Conservation (phyloP, 495 filamentous ascomycete species). For the Penicillium malachiteum region DNA sequence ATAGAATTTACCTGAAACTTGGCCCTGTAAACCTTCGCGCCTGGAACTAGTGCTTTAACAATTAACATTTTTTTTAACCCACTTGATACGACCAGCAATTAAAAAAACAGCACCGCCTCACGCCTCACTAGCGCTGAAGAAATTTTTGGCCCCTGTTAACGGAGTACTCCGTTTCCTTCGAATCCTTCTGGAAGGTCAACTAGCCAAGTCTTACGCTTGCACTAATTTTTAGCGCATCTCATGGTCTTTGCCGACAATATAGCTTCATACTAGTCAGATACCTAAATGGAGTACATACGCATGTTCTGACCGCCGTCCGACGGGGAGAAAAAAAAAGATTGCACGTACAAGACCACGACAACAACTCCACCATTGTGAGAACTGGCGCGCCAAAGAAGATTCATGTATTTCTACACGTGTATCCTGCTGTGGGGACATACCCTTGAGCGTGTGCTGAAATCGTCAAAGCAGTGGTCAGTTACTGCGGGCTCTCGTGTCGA, state of each 20-base stretch:
- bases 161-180: background rate
- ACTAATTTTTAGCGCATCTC: background rate
- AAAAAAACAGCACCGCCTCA: too few relatives aligned
- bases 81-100: background rate
- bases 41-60: background rate
- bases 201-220: background rate
- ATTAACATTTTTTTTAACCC: background rate
- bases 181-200: background rate
- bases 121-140: background rate
- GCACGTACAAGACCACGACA: background rate
- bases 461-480: constrained; percentile 5
- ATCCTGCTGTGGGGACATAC: background rate
- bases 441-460: constrained; percentile 4
- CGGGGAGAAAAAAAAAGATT: too few relatives aligned
- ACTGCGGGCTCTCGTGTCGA: background rate
- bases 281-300: too few relatives aligned
- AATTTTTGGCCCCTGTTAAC: background rate
- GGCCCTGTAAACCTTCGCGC: background rate
- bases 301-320: too few relatives aligned
- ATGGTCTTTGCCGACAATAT: too few relatives aligned
- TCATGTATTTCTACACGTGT: constrained; percentile 7
- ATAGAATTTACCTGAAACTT: background rate
- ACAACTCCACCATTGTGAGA: too few relatives aligned
- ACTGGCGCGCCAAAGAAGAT: background rate
- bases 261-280: too few relatives aligned